Evolutionary conservation across 345 rosid species (phyloP), one percentile per base, ranked within the genome.

Genomic region (Moringa oleifera): DNA sequence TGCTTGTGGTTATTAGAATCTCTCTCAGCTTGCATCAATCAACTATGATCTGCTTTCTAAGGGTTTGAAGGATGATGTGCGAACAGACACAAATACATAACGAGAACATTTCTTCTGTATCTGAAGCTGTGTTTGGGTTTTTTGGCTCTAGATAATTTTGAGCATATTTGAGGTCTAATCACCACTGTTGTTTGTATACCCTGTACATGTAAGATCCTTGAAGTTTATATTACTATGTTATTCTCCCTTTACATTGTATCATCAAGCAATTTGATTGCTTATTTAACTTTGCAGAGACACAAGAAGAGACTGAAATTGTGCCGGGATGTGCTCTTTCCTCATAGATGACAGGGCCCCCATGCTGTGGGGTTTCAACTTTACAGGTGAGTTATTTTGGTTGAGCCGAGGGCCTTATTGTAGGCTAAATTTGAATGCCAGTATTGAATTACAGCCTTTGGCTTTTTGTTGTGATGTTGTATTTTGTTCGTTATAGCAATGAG

Each of bases 11-110:
- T 66, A 56, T 73, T 74, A 95, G 99, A 95, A 95, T 74, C 91
- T 95, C 23, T 89, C 99, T 31, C 91, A 91, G 85, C 88, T 91
- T 25, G 99, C 98, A 59, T 95, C 96, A 16, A 95, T 95, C 81
- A 95, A 95, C 85, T 91, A 89, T 23, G 98, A 95, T 79, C 87
- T 95, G 75, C 88, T 95, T 56, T 89, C 99, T 1, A 91, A 91
- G 79, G 99, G 98, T 59, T 91, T 79, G 87, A 95, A 89, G 82
- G 99, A 95, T 33, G 94, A 87, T 51, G 82, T 75, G 46, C 80
- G 80, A 1, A 59, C 73, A 56, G 81, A 83, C 60, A 71, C 85
- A 24, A 77, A 70, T 60, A 59, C 73, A 61, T 86, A 80, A 69
- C 66, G 69, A 41, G 57, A n/a, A 64, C 49, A 37, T 18, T 23